A percentile compares a stretch with the other conserved stretches of the same genome.
Conservation (phyloP, 768 basidiomycete genomes). For the Auricularia auricula-judae region DNA sequence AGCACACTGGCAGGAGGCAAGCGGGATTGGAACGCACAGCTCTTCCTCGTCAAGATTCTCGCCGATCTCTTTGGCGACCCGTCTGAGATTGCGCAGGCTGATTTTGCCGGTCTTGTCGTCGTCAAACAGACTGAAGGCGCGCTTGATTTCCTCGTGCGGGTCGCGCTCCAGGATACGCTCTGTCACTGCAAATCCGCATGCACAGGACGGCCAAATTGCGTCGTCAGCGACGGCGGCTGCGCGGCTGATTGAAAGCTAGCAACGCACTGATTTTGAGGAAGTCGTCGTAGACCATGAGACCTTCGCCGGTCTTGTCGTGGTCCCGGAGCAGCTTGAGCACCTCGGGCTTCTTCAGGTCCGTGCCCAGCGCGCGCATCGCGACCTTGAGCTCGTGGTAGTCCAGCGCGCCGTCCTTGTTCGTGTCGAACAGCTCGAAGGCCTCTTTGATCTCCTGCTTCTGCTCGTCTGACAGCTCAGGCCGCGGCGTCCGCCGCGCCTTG, state of each 20-base stretch:
- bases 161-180: conserved; percentile 88
- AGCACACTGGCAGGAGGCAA: conserved; percentile 1
- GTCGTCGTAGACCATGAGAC: conserved; percentile 85
- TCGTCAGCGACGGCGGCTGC: background rate
- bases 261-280: conserved; percentile 86
- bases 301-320: conserved; percentile 72
- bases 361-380: conserved; percentile 94
- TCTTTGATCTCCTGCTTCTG: conserved; percentile 96
- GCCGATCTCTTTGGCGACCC: conserved; percentile 95
- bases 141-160: conserved; percentile 90
- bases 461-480: conserved; percentile 78
- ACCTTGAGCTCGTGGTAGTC: conserved; percentile 99
- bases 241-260: background rate
- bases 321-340: conserved; percentile 90
- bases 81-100: conserved; percentile 74
- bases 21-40: conserved; percentile 49
- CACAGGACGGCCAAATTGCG: conserved; percentile 1
- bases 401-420: conserved; percentile 91
- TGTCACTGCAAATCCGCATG: conserved; percentile 52
- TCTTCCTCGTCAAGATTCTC: conserved; percentile 94
- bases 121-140: conserved; percentile 95
- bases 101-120: conserved; percentile 95
- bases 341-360: conserved; percentile 97
- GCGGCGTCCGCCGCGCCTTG: conserved; percentile 59
- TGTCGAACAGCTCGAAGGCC: conserved; percentile 97